Evolutionary conservation across 208 protist genomes (phyloP), one percentile per base, ranked within the genome.

Genomic region (Acanthamoeba polyphaga): DNA sequence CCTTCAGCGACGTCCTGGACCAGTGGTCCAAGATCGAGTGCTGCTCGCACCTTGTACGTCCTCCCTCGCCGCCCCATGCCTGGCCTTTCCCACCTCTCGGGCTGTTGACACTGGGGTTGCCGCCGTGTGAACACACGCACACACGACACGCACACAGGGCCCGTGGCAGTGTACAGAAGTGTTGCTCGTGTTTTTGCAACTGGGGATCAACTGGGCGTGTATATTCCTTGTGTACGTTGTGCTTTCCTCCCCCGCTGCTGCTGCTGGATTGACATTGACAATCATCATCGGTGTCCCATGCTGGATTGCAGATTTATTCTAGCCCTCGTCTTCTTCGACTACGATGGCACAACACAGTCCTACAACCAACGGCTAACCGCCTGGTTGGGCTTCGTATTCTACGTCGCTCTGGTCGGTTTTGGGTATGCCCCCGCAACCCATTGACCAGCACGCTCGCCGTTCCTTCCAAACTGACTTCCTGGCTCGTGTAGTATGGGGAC

Each of bases 181-280:
- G 17, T 29, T 92, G 29, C n/a, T 92, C 27, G 87, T 92, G 43
- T 76, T 92, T 43, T 62, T 92, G 66, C 87, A 92, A n/a, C 22
- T 92, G 87, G 87, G 64, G 0, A 58, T 92, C 34, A 92, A 92
- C n/a, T 92, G 87, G 87, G 64, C 38, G 22, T 70, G 64, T 76
- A 70, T 92, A 76, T 92, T 92, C 60, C n/a, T 92, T 29, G 66
- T 92, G 87, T 92, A 92, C 82, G 60, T 66, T 4, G 19, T 27
- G 6, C 78, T 12, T 34, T 49, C 78, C 22, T 17, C 3, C 3
- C 38, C 34, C 1, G 38, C 8, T 46, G 43, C 51, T 46, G 10
- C 29, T 24, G 0, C 22, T 5, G 2, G 55, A 13, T 60, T 60
- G 15, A 22, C 2, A 0, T 2, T 60, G 10, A 22, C 10, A 3